These are phyloP conservation scores for Aspergillus eucalypticola DNA, from an alignment of 2,329 filamentous ascomycete species.

Conservation along the genomic window DNA sequence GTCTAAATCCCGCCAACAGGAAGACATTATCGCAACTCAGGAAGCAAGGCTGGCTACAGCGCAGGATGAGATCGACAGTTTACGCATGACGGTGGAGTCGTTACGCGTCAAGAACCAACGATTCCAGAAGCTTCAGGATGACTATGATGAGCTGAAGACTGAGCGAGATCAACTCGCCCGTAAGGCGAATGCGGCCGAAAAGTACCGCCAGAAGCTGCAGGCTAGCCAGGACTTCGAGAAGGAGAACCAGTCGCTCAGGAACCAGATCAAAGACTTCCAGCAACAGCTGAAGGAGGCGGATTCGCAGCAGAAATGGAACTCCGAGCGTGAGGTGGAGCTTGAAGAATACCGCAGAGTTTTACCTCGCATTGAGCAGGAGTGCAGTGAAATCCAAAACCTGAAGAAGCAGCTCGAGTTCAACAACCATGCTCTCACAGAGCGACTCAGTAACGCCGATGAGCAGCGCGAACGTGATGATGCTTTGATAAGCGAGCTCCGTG, in stretches of 20 bases:
- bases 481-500: constrained; percentile 44
- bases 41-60: constrained; percentile 64
- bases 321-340: constrained; percentile 44
- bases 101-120: constrained; percentile 48
- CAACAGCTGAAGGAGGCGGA: constrained; percentile 50
- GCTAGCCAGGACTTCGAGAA: constrained; percentile 52
- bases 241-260: constrained; percentile 49
- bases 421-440: constrained; percentile 49
- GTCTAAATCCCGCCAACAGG: constrained; percentile 61
- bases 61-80: constrained; percentile 46
- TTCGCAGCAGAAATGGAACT: constrained; percentile 41
- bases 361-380: constrained; percentile 50
- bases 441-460: constrained; percentile 46
- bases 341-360: constrained; percentile 49
- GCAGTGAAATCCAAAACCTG: constrained; percentile 49
- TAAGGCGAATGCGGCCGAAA: constrained; percentile 52
- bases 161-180: constrained; percentile 49
- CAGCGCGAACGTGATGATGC: constrained; percentile 45
- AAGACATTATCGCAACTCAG: constrained; percentile 69
- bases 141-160: constrained; percentile 52
- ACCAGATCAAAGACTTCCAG: constrained; percentile 49
- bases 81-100: constrained; percentile 48
- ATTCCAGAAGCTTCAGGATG: constrained; percentile 50
- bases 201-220: constrained; percentile 52
- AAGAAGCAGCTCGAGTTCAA: constrained; percentile 53